These are phyloP conservation scores for Alectoria sarmentosa DNA, from an alignment of 495 filamentous ascomycete genomes.

Conservation along the genomic window DNA sequence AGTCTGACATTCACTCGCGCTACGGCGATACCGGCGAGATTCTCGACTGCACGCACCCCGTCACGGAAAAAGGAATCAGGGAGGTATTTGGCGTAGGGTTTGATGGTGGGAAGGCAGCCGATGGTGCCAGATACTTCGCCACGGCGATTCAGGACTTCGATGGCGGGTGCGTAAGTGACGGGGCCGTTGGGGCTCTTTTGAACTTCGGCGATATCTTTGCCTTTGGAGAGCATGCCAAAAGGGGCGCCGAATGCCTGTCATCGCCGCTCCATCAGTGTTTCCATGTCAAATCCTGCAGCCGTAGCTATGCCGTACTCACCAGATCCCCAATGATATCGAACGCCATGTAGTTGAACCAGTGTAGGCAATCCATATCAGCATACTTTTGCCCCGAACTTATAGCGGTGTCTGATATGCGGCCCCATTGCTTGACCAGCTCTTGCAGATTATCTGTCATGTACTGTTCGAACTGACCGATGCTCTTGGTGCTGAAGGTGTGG, in stretches of 20 bases:
- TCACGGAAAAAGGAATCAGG: slow-evolving; percentile 48
- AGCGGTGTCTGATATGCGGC: slow-evolving; percentile 39
- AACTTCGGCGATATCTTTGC: slow-evolving; percentile 54
- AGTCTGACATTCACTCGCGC: slow-evolving; percentile 71
- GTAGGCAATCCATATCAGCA: slow-evolving; percentile 64
- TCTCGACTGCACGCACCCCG: slow-evolving; percentile 43
- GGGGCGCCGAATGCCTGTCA: slow-evolving; percentile 46
- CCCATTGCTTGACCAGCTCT: slow-evolving; percentile 67
- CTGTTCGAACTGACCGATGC: slow-evolving; percentile 77
- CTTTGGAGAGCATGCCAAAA: slow-evolving; percentile 49
- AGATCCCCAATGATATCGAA: slow-evolving; percentile 89
- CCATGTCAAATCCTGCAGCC: neutral
- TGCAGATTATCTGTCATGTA: slow-evolving; percentile 80
- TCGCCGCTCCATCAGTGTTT: neutral
- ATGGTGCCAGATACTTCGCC: slow-evolving; percentile 48
- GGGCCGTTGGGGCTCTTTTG: slow-evolving; percentile 40
- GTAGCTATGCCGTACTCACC: slow-evolving; percentile 2
- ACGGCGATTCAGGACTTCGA: slow-evolving; percentile 49
- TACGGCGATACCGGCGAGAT: slow-evolving; percentile 59
- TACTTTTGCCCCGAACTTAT: slow-evolving; percentile 42
- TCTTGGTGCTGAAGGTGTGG: slow-evolving; percentile 81
- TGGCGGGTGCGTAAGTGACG: slow-evolving; percentile 42
- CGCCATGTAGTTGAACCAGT: slow-evolving; percentile 93
- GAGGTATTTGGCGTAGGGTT: slow-evolving; percentile 45
- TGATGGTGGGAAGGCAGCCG: slow-evolving; percentile 41